These are phyloP conservation scores for Pleurotus salmoneostramineus DNA, from an alignment of 768 basidiomycete species.

Conservation along the genomic window DNA sequence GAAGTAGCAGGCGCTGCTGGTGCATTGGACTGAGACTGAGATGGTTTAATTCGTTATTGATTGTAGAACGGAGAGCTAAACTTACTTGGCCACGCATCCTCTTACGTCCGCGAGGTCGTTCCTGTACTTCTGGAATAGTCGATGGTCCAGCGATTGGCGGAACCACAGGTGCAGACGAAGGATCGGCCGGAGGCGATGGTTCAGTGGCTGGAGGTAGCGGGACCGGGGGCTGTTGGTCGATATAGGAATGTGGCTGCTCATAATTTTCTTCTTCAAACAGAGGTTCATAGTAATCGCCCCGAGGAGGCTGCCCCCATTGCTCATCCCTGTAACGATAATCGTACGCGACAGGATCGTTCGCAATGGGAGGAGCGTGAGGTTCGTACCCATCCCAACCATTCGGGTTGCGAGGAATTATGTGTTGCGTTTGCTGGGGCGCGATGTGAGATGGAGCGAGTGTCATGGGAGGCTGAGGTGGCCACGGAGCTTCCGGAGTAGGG, in stretches of 20 bases:
- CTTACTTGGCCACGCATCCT: conserved; percentile 56
- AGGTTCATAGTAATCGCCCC: conserved; percentile 51
- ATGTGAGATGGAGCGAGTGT: conserved; percentile 65
- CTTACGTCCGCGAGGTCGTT: conserved; percentile 64
- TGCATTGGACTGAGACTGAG: conserved; percentile 33
- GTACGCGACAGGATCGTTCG: conserved; percentile 38
- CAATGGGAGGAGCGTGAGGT: conserved; percentile 41
- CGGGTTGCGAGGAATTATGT: conserved; percentile 46
- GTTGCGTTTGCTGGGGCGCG: conserved; percentile 38
- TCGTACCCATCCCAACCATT: conserved; percentile 55
- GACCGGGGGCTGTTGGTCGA: conserved; percentile 42
- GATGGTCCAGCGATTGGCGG: conserved; percentile 33
- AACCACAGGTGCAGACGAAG: too few species aligned
- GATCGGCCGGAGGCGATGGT: too few species aligned
- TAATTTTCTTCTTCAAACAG: conserved; percentile 54
- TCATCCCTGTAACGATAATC: conserved; percentile 66
- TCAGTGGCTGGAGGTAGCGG: conserved; percentile 24
- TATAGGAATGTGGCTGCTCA: conserved; percentile 51
- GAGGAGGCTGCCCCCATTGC: conserved; percentile 44
- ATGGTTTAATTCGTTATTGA: conserved; percentile 2
- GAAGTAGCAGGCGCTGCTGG: conserved; percentile 66
- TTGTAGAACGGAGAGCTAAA: conserved; percentile 8
- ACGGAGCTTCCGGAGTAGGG: conserved; percentile 44
- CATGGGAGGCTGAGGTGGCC: conserved; percentile 60
- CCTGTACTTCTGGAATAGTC: conserved; percentile 24